Conservation (phyloP, 2,329 filamentous ascomycete genomes). For the Coleophoma crateriformis region DNA sequence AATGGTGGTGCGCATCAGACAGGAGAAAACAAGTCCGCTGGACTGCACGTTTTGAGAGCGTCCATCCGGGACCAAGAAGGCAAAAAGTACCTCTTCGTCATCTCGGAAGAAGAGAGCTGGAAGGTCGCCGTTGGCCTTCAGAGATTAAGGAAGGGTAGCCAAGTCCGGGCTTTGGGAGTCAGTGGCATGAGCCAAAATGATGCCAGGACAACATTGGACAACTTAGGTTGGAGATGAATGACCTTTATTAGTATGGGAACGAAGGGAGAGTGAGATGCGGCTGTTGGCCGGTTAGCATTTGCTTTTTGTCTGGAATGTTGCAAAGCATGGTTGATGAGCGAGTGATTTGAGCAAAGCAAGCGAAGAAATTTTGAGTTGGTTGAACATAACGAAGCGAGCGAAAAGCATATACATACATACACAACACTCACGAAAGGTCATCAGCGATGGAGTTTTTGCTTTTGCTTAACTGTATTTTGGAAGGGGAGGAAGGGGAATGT, state of each 20-base stretch:
- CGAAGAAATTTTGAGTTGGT: constrained; percentile 7
- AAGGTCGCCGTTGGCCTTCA: constrained; percentile 60
- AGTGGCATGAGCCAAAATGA: constrained; percentile 49
- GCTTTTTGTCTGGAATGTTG: constrained; percentile 13
- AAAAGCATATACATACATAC: background rate
- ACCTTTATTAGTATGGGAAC: background rate
- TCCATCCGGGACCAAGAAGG: constrained; percentile 61
- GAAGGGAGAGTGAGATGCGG: constrained; percentile 2
- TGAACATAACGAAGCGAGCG: background rate
- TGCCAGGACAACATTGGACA: constrained; percentile 48
- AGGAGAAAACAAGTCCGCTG: constrained; percentile 48
- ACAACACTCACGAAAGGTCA: constrained; percentile 10
- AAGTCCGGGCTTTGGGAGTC: constrained; percentile 54
- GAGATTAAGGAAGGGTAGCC: constrained; percentile 52
- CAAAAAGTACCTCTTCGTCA: constrained; percentile 60
- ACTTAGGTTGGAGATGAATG: constrained; percentile 42
- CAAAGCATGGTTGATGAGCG: constrained; percentile 6
- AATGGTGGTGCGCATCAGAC: constrained; percentile 31
- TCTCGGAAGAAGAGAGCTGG: constrained; percentile 62
- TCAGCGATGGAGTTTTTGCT: constrained; percentile 19
- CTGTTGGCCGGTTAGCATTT: constrained; percentile 1
- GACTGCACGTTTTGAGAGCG: constrained; percentile 57
- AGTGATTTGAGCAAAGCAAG: constrained; percentile 1
- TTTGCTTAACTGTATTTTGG: background rate
- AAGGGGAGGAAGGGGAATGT: too few species aligned